These are phyloP conservation scores for Pseudogymnoascus sp. DNA, from an alignment of 2,329 filamentous ascomycete species.

Conservation along the genomic window DNA sequence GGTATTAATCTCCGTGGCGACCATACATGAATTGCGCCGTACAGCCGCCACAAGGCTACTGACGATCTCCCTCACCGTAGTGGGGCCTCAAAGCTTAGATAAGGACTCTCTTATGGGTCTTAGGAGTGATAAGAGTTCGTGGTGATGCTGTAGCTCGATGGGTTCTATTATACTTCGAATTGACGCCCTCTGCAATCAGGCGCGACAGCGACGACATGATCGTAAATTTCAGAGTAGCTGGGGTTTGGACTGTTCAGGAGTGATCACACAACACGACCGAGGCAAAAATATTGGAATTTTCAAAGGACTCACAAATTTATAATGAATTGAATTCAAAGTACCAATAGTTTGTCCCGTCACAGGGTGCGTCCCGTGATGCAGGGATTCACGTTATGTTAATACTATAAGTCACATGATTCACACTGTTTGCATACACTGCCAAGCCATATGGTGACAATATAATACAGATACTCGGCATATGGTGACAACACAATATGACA, in stretches of 20 bases:
- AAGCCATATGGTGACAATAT: no score
- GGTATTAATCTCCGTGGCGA: no score
- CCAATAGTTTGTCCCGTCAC: background rate
- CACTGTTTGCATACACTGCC: no score
- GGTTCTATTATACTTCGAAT: slow-evolving; percentile 15
- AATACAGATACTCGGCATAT: no score
- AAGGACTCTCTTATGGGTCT: no score
- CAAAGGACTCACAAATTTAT: background rate
- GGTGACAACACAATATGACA: no score
- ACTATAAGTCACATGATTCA: no score
- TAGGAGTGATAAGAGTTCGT: slow-evolving; percentile 10
- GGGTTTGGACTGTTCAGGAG: slow-evolving; percentile 13
- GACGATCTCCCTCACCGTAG: no score
- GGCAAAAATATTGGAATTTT: no score
- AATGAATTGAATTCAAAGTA: background rate
- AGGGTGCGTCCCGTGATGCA: background rate
- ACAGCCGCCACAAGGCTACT: no score
- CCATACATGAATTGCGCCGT: no score
- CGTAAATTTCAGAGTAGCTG: slow-evolving; percentile 12
- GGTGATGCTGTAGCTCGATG: background rate
- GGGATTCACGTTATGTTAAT: background rate
- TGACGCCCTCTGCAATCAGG: slow-evolving; percentile 13
- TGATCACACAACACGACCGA: background rate
- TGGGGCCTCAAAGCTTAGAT: no score
- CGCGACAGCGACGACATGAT: slow-evolving; percentile 12